Conservation (phyloP, 441 rosid species). For the Erysimum cheiri region DNA sequence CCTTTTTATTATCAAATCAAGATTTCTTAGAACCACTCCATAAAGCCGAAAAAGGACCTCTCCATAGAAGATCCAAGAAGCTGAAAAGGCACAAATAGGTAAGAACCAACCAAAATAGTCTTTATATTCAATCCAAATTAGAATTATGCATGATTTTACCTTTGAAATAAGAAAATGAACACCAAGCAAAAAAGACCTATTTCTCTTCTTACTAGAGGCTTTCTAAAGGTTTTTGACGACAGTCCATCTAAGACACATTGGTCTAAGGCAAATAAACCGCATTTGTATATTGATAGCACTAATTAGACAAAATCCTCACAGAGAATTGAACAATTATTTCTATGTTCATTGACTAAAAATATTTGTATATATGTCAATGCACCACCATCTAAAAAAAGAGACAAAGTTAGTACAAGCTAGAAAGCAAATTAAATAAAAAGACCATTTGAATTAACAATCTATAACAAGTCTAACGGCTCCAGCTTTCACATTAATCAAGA, state of each 20-base stretch:
- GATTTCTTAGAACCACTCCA: constrained; percentile 22
- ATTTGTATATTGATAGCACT: neutral
- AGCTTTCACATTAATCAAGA: constrained; percentile 9
- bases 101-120: neutral
- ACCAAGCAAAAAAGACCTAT: neutral
- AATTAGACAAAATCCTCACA: neutral
- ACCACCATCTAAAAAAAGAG: neutral
- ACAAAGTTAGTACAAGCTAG: constrained; percentile 5
- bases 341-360: neutral
- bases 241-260: neutral
- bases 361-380: neutral
- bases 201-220: neutral
- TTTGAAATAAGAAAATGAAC: neutral
- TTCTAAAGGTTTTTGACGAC: constrained; percentile 8
- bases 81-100: constrained; percentile 1
- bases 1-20: neutral
- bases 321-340: neutral
- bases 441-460: constrained; percentile 6
- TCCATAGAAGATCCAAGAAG: constrained; percentile 4
- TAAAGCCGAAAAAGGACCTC: neutral
- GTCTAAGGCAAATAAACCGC: neutral
- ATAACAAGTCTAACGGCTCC: constrained; percentile 4
- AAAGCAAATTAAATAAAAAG: neutral
- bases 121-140: neutral
- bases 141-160: neutral